These are phyloP conservation scores for Setomelanomma holmii DNA, from an alignment of 2,329 filamentous ascomycete species.

Conservation along the genomic window DNA sequence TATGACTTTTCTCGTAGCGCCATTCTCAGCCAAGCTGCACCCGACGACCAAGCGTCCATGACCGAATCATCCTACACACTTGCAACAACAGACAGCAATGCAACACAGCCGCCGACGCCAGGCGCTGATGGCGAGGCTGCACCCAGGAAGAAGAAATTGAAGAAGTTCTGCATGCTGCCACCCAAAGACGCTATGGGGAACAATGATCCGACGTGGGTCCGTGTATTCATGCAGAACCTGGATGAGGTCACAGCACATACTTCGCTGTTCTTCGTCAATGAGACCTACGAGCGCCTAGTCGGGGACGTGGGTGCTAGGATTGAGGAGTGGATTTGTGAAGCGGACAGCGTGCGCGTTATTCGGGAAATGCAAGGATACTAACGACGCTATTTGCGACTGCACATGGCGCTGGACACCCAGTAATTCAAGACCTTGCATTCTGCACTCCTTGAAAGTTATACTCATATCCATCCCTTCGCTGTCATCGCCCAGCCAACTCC, in stretches of 20 bases:
- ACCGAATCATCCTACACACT: slow-evolving; percentile 29
- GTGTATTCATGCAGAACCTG: slow-evolving; percentile 80
- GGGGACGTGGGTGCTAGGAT: slow-evolving; percentile 74
- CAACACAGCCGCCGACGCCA: slow-evolving; percentile 1
- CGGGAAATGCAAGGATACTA: slow-evolving; percentile 31
- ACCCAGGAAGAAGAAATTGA: slow-evolving; percentile 60
- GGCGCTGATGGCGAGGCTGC: slow-evolving; percentile 5
- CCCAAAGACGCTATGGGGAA: slow-evolving; percentile 63
- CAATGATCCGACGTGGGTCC: slow-evolving; percentile 75
- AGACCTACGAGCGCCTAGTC: slow-evolving; percentile 79
- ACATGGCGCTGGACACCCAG: neutral
- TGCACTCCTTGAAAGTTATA: slow-evolving; percentile 5
- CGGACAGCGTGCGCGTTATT: slow-evolving; percentile 49
- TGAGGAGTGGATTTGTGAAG: slow-evolving; percentile 73
- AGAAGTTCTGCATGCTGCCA: slow-evolving; percentile 81
- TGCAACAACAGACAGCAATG: slow-evolving; percentile 25
- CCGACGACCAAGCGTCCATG: slow-evolving; percentile 30
- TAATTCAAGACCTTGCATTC: neutral
- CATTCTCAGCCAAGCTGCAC: slow-evolving; percentile 35
- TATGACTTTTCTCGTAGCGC: slow-evolving; percentile 42
- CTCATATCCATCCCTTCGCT: slow-evolving; percentile 3
- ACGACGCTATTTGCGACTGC: neutral
- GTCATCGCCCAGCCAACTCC: slow-evolving; percentile 2
- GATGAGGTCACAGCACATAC: slow-evolving; percentile 89
- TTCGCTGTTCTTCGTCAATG: slow-evolving; percentile 75